These are phyloP conservation scores for Candida suzukii DNA, from an alignment of 805 yeast species.

Conservation along the genomic window DNA sequence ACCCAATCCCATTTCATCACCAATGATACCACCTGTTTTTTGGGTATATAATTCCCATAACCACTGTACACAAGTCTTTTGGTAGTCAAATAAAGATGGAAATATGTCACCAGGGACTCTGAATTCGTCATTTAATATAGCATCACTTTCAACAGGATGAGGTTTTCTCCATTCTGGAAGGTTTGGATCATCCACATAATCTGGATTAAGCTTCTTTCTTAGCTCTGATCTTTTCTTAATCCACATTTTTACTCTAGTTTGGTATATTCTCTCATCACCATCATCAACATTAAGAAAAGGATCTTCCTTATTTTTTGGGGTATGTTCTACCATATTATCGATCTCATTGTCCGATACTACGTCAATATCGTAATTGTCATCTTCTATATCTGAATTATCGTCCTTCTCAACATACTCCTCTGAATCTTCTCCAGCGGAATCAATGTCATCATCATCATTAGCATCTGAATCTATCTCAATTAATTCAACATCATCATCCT, in stretches of 20 bases:
- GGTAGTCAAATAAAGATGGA: constrained; percentile 83
- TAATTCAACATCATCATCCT: constrained; percentile 3
- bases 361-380: constrained; percentile 10
- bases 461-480: constrained; percentile 4
- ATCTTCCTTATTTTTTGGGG: constrained; percentile 15
- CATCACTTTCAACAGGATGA: constrained; percentile 74
- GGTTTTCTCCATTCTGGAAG: constrained; percentile 63
- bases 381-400: background rate
- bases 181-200: constrained; percentile 18
- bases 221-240: constrained; percentile 37
- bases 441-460: constrained; percentile 8
- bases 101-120: constrained; percentile 87
- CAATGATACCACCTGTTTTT: constrained; percentile 88
- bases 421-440: constrained; percentile 2
- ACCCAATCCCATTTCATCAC: constrained; percentile 98
- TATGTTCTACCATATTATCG: background rate
- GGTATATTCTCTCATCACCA: constrained; percentile 68
- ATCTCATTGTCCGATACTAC: constrained; percentile 9
- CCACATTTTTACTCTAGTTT: constrained; percentile 59
- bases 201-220: constrained; percentile 25
- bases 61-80: constrained; percentile 97
- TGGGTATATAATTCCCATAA: constrained; percentile 89
- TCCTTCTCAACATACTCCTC: constrained; percentile 2
- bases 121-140: constrained; percentile 61
- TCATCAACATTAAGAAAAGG: constrained; percentile 56